Conservation (phyloP, 208 protist genomes). For the Crithidia acanthocephali region DNA sequence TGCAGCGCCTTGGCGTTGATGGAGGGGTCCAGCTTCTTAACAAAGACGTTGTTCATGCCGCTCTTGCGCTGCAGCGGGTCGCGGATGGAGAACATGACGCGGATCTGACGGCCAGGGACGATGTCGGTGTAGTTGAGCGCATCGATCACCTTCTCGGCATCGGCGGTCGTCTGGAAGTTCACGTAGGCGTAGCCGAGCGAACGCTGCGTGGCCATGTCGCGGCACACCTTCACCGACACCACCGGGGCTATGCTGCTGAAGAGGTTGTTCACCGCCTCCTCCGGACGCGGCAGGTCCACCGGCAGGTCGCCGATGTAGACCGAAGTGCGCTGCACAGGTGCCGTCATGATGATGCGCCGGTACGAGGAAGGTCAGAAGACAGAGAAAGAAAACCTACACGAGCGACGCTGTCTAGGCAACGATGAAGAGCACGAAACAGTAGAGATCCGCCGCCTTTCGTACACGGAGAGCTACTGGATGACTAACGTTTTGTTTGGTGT, state of each 20-base stretch:
- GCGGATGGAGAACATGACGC: conserved; percentile 97
- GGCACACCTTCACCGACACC: conserved; percentile 95
- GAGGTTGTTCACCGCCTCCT: conserved; percentile 92
- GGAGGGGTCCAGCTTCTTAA: conserved; percentile 94
- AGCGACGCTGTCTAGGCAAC: too few relatives aligned
- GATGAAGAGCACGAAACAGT: too few relatives aligned
- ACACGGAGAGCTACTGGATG: too few relatives aligned
- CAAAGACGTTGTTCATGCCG: conserved; percentile 96
- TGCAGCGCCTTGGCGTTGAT: conserved; percentile 94
- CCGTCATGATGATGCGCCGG: conserved; percentile 18
- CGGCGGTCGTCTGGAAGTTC: conserved; percentile 95
- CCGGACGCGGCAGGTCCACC: conserved; percentile 76
- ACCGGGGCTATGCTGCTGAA: conserved; percentile 96
- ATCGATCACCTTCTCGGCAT: conserved; percentile 96
- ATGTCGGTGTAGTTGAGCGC: conserved; percentile 96
- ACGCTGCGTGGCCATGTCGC: conserved; percentile 92
- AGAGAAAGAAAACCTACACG: background rate
- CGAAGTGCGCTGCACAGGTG: conserved; percentile 49
- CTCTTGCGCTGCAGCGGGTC: conserved; percentile 94
- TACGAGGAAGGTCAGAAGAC: background rate
- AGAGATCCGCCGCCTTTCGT: too few relatives aligned
- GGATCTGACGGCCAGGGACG: conserved; percentile 79
- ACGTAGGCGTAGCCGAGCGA: conserved; percentile 98
- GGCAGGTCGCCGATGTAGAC: conserved; percentile 96
- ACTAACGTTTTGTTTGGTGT: too few relatives aligned